Percentiles rank a stretch among this genome's conserved stretches.
These are phyloP conservation scores for Ajuga chamaepitys DNA, from an alignment of 257 asterid species.

Conservation along the genomic window DNA sequence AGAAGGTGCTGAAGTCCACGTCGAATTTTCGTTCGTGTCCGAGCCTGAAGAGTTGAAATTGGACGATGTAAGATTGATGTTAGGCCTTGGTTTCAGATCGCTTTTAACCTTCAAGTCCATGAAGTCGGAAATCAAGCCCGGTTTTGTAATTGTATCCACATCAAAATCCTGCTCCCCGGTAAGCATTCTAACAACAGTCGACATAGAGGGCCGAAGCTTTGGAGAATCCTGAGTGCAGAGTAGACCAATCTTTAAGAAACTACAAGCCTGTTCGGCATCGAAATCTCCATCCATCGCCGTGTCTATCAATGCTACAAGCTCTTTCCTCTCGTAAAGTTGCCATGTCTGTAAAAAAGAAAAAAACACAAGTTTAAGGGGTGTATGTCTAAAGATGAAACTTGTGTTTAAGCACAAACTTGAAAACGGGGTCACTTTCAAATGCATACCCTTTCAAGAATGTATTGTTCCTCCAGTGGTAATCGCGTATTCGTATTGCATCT, in stretches of 20 bases:
- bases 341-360: slow-evolving; percentile 49
- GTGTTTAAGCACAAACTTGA: background rate
- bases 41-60: slow-evolving; percentile 48
- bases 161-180: slow-evolving; percentile 40
- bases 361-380: background rate
- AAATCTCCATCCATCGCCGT: slow-evolving; percentile 56
- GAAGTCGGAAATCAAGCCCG: slow-evolving; percentile 87
- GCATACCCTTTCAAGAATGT: slow-evolving; percentile 88
- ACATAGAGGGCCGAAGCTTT: slow-evolving; percentile 89
- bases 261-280: slow-evolving; percentile 83
- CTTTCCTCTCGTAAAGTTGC: slow-evolving; percentile 62
- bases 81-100: slow-evolving; percentile 33
- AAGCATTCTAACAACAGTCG: slow-evolving; percentile 68
- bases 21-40: slow-evolving; percentile 30
- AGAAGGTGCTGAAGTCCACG: slow-evolving; percentile 34
- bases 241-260: slow-evolving; percentile 66
- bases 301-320: slow-evolving; percentile 66
- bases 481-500: slow-evolving; percentile 80
- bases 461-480: slow-evolving; percentile 73
- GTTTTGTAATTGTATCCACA: slow-evolving; percentile 52
- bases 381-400: too few relatives aligned
- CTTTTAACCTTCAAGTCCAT: slow-evolving; percentile 71
- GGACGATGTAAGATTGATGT: slow-evolving; percentile 12
- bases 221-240: slow-evolving; percentile 90
- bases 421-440: background rate